These are phyloP conservation scores for Aspergillus fructus DNA, from an alignment of 2,329 filamentous ascomycete genomes.

Conservation along the genomic window DNA sequence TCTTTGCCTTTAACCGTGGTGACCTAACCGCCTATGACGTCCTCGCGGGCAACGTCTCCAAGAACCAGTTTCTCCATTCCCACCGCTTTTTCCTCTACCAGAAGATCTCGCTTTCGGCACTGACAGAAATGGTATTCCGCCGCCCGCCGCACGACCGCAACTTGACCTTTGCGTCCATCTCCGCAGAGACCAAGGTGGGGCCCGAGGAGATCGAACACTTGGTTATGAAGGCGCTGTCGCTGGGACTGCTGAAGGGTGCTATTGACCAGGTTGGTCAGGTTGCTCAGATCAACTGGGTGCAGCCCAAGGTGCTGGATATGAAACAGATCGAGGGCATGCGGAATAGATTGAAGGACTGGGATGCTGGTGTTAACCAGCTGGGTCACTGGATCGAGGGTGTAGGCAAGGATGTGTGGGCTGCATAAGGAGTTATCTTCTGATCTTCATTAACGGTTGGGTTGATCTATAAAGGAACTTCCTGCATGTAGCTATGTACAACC, in stretches of 20 bases:
- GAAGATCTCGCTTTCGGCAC: slow-evolving; percentile 94
- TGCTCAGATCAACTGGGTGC: slow-evolving; percentile 96
- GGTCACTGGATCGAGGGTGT: slow-evolving; percentile 96
- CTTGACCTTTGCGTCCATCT: slow-evolving; percentile 87
- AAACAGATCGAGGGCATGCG: slow-evolving; percentile 93
- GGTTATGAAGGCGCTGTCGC: slow-evolving; percentile 97
- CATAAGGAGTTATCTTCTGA: slow-evolving; percentile 47
- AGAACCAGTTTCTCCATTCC: slow-evolving; percentile 74
- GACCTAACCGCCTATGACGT: slow-evolving; percentile 85
- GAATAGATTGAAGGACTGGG: slow-evolving; percentile 85
- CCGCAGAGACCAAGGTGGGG: slow-evolving; percentile 86
- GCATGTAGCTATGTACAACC: slow-evolving; percentile 18
- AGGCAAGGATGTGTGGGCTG: slow-evolving; percentile 94
- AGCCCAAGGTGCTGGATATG: slow-evolving; percentile 96
- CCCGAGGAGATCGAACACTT: slow-evolving; percentile 94
- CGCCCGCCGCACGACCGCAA: slow-evolving; percentile 92
- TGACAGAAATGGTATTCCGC: slow-evolving; percentile 95
- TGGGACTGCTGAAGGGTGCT: slow-evolving; percentile 83
- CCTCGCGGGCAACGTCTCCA: slow-evolving; percentile 75
- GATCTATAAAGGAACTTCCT: background rate
- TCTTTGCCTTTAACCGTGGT: slow-evolving; percentile 96
- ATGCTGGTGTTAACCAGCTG: slow-evolving; percentile 89
- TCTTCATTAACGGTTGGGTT: slow-evolving; percentile 1
- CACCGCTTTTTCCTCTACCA: slow-evolving; percentile 86
- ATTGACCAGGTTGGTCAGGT: slow-evolving; percentile 96